Evolutionary conservation across 768 basidiomycete species (phyloP).

Genomic region (Lentinula lateritia): DNA sequence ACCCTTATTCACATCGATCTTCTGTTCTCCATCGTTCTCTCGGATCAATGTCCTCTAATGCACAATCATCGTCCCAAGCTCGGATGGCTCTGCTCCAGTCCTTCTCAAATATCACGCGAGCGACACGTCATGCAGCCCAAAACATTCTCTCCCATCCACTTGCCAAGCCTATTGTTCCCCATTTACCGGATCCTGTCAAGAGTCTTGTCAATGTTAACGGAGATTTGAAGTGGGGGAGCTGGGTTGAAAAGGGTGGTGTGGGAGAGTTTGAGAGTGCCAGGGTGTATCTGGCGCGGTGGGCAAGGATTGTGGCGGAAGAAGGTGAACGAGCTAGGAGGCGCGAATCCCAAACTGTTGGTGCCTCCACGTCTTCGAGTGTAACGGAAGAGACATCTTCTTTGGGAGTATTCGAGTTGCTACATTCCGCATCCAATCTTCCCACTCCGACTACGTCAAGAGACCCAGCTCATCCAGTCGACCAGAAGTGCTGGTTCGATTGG

Average conservation of each 20-base stretch:
- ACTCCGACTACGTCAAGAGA: constrained; percentile 80
- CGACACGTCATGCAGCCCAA: constrained; percentile 90
- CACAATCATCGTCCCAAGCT: constrained; percentile 61
- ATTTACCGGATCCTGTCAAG: constrained; percentile 90
- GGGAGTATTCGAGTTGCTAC: constrained; percentile 84
- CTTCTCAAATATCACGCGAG: constrained; percentile 90
- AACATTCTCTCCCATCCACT: constrained; percentile 93
- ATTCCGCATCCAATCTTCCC: constrained; percentile 73
- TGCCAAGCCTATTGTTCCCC: constrained; percentile 93
- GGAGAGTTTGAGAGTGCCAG: constrained; percentile 96
- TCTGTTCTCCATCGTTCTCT: constrained; percentile 82
- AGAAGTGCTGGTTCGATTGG: constrained; percentile 71
- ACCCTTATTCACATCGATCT: constrained; percentile 60
- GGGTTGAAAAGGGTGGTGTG: constrained; percentile 89
- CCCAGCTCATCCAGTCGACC: constrained; percentile 72
- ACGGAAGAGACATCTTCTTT: constrained; percentile 67
- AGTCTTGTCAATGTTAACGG: constrained; percentile 87
- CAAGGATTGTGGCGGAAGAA: constrained; percentile 94
- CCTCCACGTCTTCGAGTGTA: constrained; percentile 39
- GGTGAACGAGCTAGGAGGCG: constrained; percentile 83
- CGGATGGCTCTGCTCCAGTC: constrained; percentile 84
- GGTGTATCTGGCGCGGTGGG: constrained; percentile 96
- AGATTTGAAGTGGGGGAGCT: constrained; percentile 90
- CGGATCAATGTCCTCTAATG: constrained; percentile 44
- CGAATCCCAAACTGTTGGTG: constrained; percentile 68